phyloP scores from a whole-genome alignment of 2,329 filamentous ascomycete species.

The Bipolaris zeicola region DNA sequence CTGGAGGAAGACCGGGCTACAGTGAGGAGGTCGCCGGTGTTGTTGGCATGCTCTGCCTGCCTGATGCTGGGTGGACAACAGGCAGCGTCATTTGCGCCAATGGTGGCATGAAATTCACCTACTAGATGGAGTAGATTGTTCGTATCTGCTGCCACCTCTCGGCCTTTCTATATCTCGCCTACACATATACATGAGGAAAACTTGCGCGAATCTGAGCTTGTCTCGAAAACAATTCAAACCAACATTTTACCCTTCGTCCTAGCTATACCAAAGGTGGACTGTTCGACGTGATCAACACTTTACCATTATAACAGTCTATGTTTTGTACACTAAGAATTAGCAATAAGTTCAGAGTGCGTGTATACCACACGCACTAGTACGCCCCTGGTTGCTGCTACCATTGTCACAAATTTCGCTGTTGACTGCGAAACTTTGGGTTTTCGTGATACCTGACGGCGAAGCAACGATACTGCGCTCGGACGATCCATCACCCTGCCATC shows the following conservation, averaged over 20 bases:
- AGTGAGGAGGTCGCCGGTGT: conserved; percentile 75
- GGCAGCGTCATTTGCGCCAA: conserved; percentile 82
- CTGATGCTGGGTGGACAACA: conserved; percentile 77
- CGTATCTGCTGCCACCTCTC: no score
- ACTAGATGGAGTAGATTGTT: conserved; percentile 12
- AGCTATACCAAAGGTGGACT: no score
- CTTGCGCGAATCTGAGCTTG: no score
- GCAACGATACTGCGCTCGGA: not conserved
- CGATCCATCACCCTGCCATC: not conserved
- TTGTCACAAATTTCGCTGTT: not conserved
- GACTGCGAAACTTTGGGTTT: conserved; percentile 1
- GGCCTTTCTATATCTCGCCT: no score
- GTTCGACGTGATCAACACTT: no score
- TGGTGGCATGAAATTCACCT: conserved; percentile 66
- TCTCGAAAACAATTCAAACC: no score
- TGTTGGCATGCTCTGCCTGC: conserved; percentile 74
- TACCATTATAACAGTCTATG: no score
- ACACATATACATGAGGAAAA: no score
- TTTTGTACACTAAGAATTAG: no score
- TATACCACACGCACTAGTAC: not conserved
- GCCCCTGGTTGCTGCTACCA: not conserved
- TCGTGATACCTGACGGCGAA: not conserved
- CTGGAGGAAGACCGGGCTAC: conserved; percentile 65
- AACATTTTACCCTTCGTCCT: no score
- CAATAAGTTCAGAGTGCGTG: not conserved